Evolutionary conservation across 1,284 basidiomycete species (phyloP), one percentile per base, ranked within the genome.

Genomic region (Schizopora paradoxa): DNA sequence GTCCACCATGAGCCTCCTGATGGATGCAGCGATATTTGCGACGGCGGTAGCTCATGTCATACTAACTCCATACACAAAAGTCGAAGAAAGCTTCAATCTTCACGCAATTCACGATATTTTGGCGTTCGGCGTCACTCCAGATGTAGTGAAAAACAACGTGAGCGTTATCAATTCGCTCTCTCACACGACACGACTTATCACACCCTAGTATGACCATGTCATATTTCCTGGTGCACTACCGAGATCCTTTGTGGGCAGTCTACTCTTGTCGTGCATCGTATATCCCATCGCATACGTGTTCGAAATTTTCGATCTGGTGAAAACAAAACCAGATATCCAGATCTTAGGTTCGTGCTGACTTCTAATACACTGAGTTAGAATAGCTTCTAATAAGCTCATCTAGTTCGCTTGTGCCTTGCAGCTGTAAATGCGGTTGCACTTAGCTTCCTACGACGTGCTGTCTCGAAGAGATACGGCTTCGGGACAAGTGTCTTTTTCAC

Each of bases 71-170:
- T 94, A 87, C 62, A 91, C 89, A 2, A 99, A 99, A 67, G 95
- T 99, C 31, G 96, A 99, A 64, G 95, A 99, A 68, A 91, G 86
- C 60, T 97, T 98, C 72, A 93, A 87, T 51, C 74, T 98, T 4
- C 95, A 99, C 61, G 94, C 91, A 0, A 79, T 76, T 0, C 91
- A 96, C 61, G 95, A 99, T 63, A 72, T 91, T 16, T 69, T 97
- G 25, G 76, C 85, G 67, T 84, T 88, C 55, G 91, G 91, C 7
- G 58, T 85, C 11, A 45, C 59, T 0, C 59, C 67, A 2, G 56
- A 60, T 8, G 64, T 57, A 22, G 61, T 86, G 29, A 58, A 56
- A 11, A 73, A 77, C 49, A 82, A 59, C 60, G 79, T 36, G 38
- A 33, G 18, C 21, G 14, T 7, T 18, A 27, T 21, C 14, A 11